Base-by-base conservation (phyloP, 2,329 filamentous ascomycete species). In the Neurospora sp. region DNA sequence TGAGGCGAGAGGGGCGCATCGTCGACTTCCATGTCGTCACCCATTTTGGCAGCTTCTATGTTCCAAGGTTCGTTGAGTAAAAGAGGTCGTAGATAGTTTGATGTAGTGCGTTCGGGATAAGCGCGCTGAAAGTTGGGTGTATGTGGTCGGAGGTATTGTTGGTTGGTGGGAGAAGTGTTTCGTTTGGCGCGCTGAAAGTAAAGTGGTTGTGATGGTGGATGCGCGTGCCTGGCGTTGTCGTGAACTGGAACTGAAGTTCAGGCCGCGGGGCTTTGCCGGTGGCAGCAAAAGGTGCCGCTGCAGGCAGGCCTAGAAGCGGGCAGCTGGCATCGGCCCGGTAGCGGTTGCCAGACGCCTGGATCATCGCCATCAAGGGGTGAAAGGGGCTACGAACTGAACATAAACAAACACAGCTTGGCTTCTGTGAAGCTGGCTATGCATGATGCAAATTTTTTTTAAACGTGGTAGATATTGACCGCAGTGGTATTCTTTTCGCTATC, bases 21-120 rank as follows among this genome's bases (percentile, higher is more conserved):
- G 46, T 69, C 67, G 23, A 69, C 46, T 38, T 69, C 67, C 67
- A 69, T 69, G 17, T 69, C 67, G 43, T 69, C 67, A 19, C 38
- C 67, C 67, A 69, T 69, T 19, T 19, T 36, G 17, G 46, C 36
- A 11, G 15, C 67, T 33, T 68, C 8, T 37, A 6, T 4, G n/a
- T 66, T 8, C 10, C 39, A 15, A 8, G 36, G 3, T 40, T 38
- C 10, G 36, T 38, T 66, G 52, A 36, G 8, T 4, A 6, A 17
- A 4, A 8, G 15, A 15, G 2, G 52, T 36, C 15, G 52, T 33
- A 36, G 23, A 8, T 28, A 15, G 3, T 40, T 66, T 39, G 33
- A 8, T 37, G 36, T 8, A 40, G 10, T 40, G 11, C 10, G 66
- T 66, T 37, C 6, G 66, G 12, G 17, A 38, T 28, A 17, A 19